Evolutionary conservation across 192 early-diverging fungal species (phyloP), one percentile per base, ranked within the genome.

Genomic region (Mortierella alpina): DNA sequence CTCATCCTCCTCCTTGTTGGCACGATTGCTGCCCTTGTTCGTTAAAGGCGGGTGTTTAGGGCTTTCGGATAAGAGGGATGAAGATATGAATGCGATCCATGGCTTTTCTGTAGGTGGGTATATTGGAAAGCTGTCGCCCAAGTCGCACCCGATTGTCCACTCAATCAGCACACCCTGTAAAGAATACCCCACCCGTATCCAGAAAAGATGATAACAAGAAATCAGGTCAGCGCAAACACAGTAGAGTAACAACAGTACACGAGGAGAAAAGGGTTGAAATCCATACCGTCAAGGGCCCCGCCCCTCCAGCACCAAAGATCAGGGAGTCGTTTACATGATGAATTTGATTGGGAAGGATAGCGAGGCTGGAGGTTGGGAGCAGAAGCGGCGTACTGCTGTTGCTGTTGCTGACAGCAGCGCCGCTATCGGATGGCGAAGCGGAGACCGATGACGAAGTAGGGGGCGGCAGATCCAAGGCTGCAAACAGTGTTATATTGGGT

Each of bases 71-170:
- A 80, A 55, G 17, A 68, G 52, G 6, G 77, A 59, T 0, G 77
- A 80, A 2, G 77, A 80, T n/a, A 80, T 67, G 20, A 80, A 72
- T 6, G 77, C 77, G 15, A 80, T 80, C 77, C 77, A 80, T 4
- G 77, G 77, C 20, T 58, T 17, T 2, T 80, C 69, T 31, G 70
- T 63, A 14, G 77, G 77, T 7, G 77, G 69, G 14, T 72, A 69
- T 17, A 80, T 72, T 4, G 77, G 70, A 18, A 80, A 68, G 1
- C 7, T 57, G 60, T 64, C 59, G 47, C 60, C 70, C 11, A 80
- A 20, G 20, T 80, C 66, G 31, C 77, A 80, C 31, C 70, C 77
- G 3, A 72, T 59, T 17, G 31, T 72, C 77, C 77, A 80, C 22
- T 80, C 77, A 18, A 80, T 68, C 54, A 80, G 18, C 11, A 72